Percentiles rank a stretch among this genome's conserved stretches.
phyloP scores from a whole-genome alignment of 2,329 filamentous ascomycete genomes.

The Trichophyton simii region DNA sequence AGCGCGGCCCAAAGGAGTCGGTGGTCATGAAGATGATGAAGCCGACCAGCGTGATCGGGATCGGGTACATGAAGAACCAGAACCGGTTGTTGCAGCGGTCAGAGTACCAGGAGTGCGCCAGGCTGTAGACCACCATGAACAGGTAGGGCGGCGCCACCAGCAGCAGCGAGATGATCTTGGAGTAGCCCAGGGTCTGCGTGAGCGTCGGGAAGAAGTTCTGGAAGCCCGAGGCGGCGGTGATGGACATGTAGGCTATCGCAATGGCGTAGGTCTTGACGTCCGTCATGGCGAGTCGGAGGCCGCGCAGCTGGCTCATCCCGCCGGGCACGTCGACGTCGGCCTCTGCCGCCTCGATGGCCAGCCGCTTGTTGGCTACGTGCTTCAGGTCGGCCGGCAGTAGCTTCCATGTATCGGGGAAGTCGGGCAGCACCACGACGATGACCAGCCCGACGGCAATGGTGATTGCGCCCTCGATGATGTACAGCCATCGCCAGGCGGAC shows the following conservation, averaged over 20 bases:
- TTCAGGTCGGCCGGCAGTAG: conserved; percentile 34
- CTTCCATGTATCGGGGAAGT: conserved; percentile 36
- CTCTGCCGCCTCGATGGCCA: conserved; percentile 41
- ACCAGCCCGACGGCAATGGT: conserved; percentile 25
- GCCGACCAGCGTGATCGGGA: conserved; percentile 40
- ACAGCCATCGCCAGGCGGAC: conserved; percentile 30
- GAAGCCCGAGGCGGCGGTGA: conserved; percentile 40
- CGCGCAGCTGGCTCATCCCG: conserved; percentile 37
- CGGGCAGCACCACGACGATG: conserved; percentile 26
- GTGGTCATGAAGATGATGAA: conserved; percentile 45
- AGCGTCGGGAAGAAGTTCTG: conserved; percentile 47
- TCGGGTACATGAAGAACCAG: conserved; percentile 43
- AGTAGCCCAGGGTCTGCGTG: conserved; percentile 35
- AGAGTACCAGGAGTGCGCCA: conserved; percentile 34
- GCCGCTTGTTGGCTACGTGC: conserved; percentile 35
- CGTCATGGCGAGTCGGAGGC: conserved; percentile 40
- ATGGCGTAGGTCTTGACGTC: conserved; percentile 40
- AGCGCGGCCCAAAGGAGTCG: conserved; percentile 40
- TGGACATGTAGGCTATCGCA: conserved; percentile 36
- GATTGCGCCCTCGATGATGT: conserved; percentile 29
- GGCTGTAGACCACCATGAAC: conserved; percentile 40
- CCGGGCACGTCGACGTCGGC: conserved; percentile 39
- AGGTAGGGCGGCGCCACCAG: conserved; percentile 43
- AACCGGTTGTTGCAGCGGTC: conserved; percentile 37
- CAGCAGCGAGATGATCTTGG: conserved; percentile 37